Evolutionary conservation across 257 asterid species (phyloP).

Genomic region (Jasminum sambac): DNA sequence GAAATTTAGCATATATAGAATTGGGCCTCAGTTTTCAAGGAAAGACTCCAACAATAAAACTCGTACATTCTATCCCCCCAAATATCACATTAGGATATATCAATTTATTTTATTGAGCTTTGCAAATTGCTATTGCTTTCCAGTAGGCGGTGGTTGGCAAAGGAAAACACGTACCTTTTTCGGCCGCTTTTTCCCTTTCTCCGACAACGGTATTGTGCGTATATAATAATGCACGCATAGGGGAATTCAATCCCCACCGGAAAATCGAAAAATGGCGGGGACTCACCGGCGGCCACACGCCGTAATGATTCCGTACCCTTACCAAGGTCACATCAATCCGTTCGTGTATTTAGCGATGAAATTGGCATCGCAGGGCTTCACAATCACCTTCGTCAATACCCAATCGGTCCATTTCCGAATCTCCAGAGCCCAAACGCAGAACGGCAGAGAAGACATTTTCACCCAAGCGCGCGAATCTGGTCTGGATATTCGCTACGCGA

Average conservation of each 20-base stretch:
- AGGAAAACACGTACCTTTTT: background rate
- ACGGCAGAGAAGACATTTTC: conserved; percentile 41
- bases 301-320: conserved; percentile 70
- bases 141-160: conserved; percentile 3
- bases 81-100: background rate
- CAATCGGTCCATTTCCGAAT: conserved; percentile 67
- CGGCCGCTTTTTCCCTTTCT: conserved; percentile 7
- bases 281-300: conserved; percentile 55
- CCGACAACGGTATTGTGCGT: background rate
- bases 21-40: background rate
- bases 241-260: background rate
- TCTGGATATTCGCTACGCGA: conserved; percentile 66
- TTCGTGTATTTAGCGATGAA: conserved; percentile 66
- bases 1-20: no score
- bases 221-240: background rate
- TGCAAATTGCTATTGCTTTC: conserved; percentile 2
- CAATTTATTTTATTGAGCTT: background rate
- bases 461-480: conserved; percentile 59
- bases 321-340: conserved; percentile 81
- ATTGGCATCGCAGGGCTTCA: conserved; percentile 69
- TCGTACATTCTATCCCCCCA: background rate
- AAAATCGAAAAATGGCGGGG: conserved; percentile 41
- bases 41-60: background rate
- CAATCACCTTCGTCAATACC: conserved; percentile 69
- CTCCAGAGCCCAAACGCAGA: conserved; percentile 44